Evolutionary conservation across 345 rosid genomes (phyloP), one percentile per base, ranked within the genome.

Genomic region (Populus simonii): DNA sequence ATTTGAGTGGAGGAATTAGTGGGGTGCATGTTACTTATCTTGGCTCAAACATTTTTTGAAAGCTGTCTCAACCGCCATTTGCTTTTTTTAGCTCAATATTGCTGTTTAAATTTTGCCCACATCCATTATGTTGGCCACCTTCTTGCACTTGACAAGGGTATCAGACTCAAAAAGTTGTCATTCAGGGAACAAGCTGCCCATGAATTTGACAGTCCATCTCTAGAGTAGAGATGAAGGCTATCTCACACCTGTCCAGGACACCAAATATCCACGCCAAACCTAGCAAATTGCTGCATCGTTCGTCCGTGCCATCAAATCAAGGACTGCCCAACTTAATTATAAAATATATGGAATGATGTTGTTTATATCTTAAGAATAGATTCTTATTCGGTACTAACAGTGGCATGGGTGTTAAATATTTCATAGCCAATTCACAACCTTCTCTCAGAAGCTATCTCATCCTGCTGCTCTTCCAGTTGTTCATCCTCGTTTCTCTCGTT

Each of bases 1-100:
- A 10, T 66, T 70, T 51, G 76, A 18, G 45, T 36, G 1, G 15
- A 13, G 43, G 61, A 47, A 39, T 27, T 38, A 18, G 35, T 38
- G 35, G n/a, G 76, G 84, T 18, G 31, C 36, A 70, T 55, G 74
- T 71, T 78, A 9, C 80, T 68, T 61, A 71, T 74, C 62, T 68
- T 43, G 35, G 80, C 25, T 72, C 22, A 31, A 25, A 43, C 82
- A 31, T 35, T 74, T 68, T 74, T 61, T 6, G 47, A 65, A 20
- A 17, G 61, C 33, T 27, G 35, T 31, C 29, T 9, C 35, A 53
- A 47, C 39, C 9, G 36, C 63, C 36, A 71, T 71, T 75, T 66
- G 75, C 78, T 65, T 51, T 8, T 61, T 65, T 59, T 62, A 69
- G 65, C 68, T 22, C 33, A 23, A 33, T 68, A 31, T 31, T 31